Conservation (phyloP, 2,329 filamentous ascomycete genomes). For the Aureobasidium pullulans region DNA sequence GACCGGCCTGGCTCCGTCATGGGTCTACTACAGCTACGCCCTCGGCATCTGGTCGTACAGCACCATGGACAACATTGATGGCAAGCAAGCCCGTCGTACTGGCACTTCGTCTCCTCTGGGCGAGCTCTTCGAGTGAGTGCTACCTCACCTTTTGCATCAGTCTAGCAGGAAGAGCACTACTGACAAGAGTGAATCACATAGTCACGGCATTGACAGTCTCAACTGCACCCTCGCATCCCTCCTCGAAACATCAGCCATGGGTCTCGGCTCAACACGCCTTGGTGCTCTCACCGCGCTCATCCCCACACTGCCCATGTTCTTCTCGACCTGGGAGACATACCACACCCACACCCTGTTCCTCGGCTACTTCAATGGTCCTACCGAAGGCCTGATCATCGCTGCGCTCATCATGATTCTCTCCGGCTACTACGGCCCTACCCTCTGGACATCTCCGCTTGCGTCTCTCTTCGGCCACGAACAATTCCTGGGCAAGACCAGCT, state of each 20-base stretch:
- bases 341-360: slow-evolving; percentile 96
- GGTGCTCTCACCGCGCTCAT: slow-evolving; percentile 88
- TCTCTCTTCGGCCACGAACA: slow-evolving; percentile 57
- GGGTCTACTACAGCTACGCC: slow-evolving; percentile 94
- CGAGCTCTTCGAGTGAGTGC: slow-evolving; percentile 78
- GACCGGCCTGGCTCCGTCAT: slow-evolving; percentile 76
- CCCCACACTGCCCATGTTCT: slow-evolving; percentile 95
- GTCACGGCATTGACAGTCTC: slow-evolving; percentile 92
- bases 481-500: slow-evolving; percentile 62
- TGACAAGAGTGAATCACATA: slow-evolving; percentile 20
- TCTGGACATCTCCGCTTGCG: slow-evolving; percentile 73
- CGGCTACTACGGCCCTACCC: slow-evolving; percentile 77
- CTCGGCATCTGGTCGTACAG: slow-evolving; percentile 96
- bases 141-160: slow-evolving; percentile 19
- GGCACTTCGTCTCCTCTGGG: slow-evolving; percentile 91
- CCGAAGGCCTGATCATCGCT: slow-evolving; percentile 86
- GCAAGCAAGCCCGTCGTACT: slow-evolving; percentile 91
- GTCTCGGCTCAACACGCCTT: slow-evolving; percentile 71
- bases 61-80: slow-evolving; percentile 98
- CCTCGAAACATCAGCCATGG: slow-evolving; percentile 88
- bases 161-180: neutral
- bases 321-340: slow-evolving; percentile 99
- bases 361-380: slow-evolving; percentile 93
- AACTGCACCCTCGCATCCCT: slow-evolving; percentile 93
- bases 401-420: slow-evolving; percentile 79